Evolutionary conservation across 176 grass and related monocot genomes (phyloP), one percentile per base, ranked within the genome.

Genomic region (Bolboschoenus planiculmis): DNA sequence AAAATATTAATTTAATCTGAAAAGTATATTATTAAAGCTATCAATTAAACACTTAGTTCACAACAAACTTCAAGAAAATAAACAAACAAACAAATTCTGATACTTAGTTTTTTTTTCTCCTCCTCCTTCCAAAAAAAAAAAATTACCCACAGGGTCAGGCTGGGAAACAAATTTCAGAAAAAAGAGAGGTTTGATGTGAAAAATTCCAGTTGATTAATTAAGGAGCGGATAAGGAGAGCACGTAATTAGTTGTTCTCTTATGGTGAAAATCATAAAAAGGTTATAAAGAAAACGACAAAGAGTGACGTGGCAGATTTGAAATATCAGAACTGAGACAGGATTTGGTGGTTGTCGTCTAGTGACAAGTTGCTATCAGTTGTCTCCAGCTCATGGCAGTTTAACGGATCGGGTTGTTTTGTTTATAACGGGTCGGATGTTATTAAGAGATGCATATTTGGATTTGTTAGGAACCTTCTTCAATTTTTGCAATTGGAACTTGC

Each of bases 341-440:
- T 74, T 46, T 74, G 7, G 10, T 29, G 4, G 3, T 23, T 71
- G 66, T 71, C 36, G 2, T 1, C 4, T 40, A 70, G 0, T 40
- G 37, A 71, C 24, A 18, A 20, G 3, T 5, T 1, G 4, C n/a
- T n/a, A 7, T 16, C 3, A 42, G 40, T 47, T 74, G 68, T 40
- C 68, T 74, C 68, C 68, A 74, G 68, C 68, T 73, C 9, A 73
- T 73, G 40, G 16, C 36, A 24, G 34, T n/a, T n/a, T n/a, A n/a
- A 42, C 36, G 7, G 29, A 20, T 67, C 63, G 63, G 33, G 63
- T 63, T n/a, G n/a, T n/a, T n/a, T n/a, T n/a, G n/a, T n/a, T n/a
- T n/a, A n/a, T n/a, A n/a, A n/a, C n/a, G n/a, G n/a, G n/a, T n/a
- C n/a, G n/a, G n/a, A n/a, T n/a, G n/a, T n/a, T n/a, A n/a, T n/a